Base-by-base conservation (phyloP, 2,329 filamentous ascomycete species). In the Botrytis paeoniae region DNA sequence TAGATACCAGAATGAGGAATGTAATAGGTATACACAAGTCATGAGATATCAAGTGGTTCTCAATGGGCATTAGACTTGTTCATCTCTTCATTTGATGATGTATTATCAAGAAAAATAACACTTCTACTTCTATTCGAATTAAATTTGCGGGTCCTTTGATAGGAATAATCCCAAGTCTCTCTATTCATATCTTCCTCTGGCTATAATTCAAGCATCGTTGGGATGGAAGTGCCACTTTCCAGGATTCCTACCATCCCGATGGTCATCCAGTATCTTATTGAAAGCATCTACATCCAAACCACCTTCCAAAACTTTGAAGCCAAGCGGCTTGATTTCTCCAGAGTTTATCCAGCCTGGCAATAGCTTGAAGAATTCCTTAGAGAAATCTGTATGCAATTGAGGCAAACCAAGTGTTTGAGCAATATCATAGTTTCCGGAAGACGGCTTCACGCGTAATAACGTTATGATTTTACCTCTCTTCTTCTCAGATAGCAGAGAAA, bases 161-260 rank as follows among this genome's bases (percentile, higher is more conserved):
- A 57, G 12, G 25, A 61, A 43, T n/a, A 12, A 8, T 5, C n/a
- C 20, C 20, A 65, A n/a, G 4, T 25, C 32, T 20, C 39, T 63
- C 29, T 29, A 65, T 43, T 32, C 4, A 18, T 8, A 37, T 25
- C 0, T 29, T 57, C 35, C 18, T 60, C 16, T 2, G 35, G 2
- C 29, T 10, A 35, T 22, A 9, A 39, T 54, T 45, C 32, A 63
- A 16, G 32, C 14, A 16, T 54, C 70, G 48, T 72, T 73, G 18
- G 71, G 71, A 63, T 73, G 62, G 8, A 73, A n/a, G 37, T 71
- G 69, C 45, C 43, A 64, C 37, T 73, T 73, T 29, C 65, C 69
- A n/a, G 71, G 71, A 14, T 66, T 69, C 22, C 68, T 73, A 9
- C 72, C 72, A 60, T 62, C 72, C 32, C 54, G 68, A 41, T 73